Base-by-base conservation (phyloP, 75 land plant genomes). In the Cunninghamia lanceolata region DNA sequence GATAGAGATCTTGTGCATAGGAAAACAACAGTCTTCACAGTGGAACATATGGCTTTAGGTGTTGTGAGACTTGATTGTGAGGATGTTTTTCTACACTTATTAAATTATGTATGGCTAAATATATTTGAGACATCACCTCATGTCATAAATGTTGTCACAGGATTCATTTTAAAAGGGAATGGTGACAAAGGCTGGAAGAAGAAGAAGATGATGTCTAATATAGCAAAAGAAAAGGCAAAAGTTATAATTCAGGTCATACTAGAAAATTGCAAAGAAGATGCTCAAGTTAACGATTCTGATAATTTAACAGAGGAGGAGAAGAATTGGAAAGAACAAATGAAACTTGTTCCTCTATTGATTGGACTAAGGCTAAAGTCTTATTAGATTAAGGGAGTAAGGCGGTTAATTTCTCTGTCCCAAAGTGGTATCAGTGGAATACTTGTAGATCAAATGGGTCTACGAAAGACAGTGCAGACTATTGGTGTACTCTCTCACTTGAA, bases 401-500 rank as follows among this genome's bases (percentile, higher is more conserved):
- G 99, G 99, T 74, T 98, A 85, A 96, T 98, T 34, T 96, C 99
- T 13, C 85, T 96, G 86, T 96, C 95, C 95, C 97, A 96, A 88
- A 98, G 96, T 94, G 99, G 99, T 8, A 89, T 96, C 19, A 98
- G 94, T 93, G 99, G 99, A 17, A 98, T 98, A 73, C 91, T 98
- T 75, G 99, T 99, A 52, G 99, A 98, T 89, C 99, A 98, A 88
- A 98, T 98, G 99, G 99, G 99, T 1, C 94, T 98, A 71, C 99
- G 99, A n/a, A 98, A 98, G 88, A 98, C 99, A 38, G 93, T 98
- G 54, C 99, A 98, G 86, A 96, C 99, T 16, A 96, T 98, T 86
- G 96, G 90, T 43, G 91, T 98, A 85, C 92, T 98, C 70, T 94
- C 99, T 15, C 99, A 98, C 87, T 78, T 98, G 54, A 98, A 96